Evolutionary conservation across 2,329 filamentous ascomycete genomes (phyloP), one percentile per base, ranked within the genome.

Genomic region (Aureobasidium lini): DNA sequence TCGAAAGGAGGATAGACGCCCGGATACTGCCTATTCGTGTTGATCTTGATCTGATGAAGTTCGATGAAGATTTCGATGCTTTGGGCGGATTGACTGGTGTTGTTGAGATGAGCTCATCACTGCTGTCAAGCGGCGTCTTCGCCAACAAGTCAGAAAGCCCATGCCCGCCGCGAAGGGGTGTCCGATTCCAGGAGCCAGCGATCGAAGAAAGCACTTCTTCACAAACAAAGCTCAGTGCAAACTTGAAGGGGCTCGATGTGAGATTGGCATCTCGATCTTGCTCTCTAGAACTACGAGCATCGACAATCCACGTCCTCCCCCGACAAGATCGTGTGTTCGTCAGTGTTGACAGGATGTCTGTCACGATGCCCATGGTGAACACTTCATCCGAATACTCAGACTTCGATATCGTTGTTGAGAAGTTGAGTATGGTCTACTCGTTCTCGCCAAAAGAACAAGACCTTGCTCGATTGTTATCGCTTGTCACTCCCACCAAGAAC

Each of bases 41-140:
- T 9, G 82, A 85, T 60, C 74, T 97, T 42, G 89, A 97, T 68
- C 76, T 96, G 15, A 86, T 87, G 63, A 83, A 84, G 59, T 59
- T 63, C 23, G 60, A 63, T 11, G 91, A 96, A 66, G 89, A 89
- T 0, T 85, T 97, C 61, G 84, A 84, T 59, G 90, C 89, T 80
- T 92, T 96, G 72, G 94, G 94, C 37, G 94, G 94, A 0, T 77
- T 99, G 44, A 96, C 92, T 71, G 90, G 91, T 64, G 87, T 99
- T 56, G 77, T 99, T 44, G 95, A 94, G 66, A 83, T 96, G 70
- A 89, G 91, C 63, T 88, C 83, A 61, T 96, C 93, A 0, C 88
- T 95, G 63, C 84, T 87, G 10, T 91, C 89, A 0, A 1, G 67
- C 64, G 70, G 75, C 68, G 69, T 64, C 58, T 44, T 70, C 72